These are phyloP conservation scores for Arthroderma uncinatum DNA, from an alignment of 2,329 filamentous ascomycete genomes.

Conservation along the genomic window DNA sequence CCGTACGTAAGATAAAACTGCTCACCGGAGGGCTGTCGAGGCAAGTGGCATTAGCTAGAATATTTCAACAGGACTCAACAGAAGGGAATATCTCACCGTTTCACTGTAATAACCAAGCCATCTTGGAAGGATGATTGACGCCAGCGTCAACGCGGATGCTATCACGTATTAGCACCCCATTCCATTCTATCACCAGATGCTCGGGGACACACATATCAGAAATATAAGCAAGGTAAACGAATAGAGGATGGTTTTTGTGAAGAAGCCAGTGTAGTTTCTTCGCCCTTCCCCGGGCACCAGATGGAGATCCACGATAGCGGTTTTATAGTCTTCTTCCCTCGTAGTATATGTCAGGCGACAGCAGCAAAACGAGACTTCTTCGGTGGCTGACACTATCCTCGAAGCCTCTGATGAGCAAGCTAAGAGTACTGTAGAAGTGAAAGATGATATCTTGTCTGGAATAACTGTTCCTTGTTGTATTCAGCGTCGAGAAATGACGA, in stretches of 20 bases:
- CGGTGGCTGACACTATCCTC: background rate
- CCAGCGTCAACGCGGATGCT: conserved; percentile 36
- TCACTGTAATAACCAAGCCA: conserved; percentile 40
- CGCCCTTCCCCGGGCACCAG: conserved; percentile 33
- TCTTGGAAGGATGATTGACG: conserved; percentile 37
- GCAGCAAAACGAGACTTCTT: background rate
- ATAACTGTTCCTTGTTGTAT: background rate
- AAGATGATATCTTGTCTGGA: background rate
- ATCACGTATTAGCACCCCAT: background rate
- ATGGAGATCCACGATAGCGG: conserved; percentile 31
- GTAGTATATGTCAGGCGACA: background rate
- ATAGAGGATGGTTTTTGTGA: conserved; percentile 42
- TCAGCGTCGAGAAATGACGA: background rate
- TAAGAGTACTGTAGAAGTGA: background rate
- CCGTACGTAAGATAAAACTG: conserved; percentile 59
- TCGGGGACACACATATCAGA: conserved; percentile 28
- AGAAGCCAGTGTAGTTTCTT: conserved; percentile 38
- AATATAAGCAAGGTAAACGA: conserved; percentile 34
- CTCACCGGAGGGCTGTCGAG: conserved; percentile 18
- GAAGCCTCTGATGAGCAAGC: background rate
- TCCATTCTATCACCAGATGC: background rate
- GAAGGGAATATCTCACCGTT: conserved; percentile 24
- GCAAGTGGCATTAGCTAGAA: background rate
- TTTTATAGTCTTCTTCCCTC: background rate
- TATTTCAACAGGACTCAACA: background rate